Conservation (phyloP, 345 rosid genomes). For the Populus tremula region DNA sequence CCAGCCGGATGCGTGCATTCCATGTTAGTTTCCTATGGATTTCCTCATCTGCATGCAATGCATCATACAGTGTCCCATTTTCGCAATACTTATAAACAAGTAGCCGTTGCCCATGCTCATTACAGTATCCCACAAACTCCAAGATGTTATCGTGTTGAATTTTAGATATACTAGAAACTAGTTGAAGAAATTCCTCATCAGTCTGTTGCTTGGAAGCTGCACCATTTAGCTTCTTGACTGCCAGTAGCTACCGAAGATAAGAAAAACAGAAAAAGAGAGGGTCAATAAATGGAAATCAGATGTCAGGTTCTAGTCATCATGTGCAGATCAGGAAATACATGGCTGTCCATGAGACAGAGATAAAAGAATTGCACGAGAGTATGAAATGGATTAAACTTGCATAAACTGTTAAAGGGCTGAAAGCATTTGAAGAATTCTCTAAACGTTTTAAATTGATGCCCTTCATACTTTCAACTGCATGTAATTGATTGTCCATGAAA, state of each 20-base stretch:
- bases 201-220: conserved; percentile 43
- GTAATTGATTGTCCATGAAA: background rate
- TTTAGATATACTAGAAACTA: conserved; percentile 55
- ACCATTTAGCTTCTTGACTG: conserved; percentile 74
- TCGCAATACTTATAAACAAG: conserved; percentile 66
- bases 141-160: conserved; percentile 63
- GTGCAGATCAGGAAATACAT: background rate
- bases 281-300: background rate
- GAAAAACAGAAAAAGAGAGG: conserved; percentile 10
- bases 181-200: conserved; percentile 56
- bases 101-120: conserved; percentile 68
- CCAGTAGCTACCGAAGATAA: conserved; percentile 46
- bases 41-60: conserved; percentile 63
- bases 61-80: conserved; percentile 73
- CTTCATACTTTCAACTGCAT: background rate
- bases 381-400: background rate
- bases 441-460: background rate
- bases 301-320: background rate
- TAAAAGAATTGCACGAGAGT: background rate
- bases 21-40: conserved; percentile 64
- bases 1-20: conserved; percentile 64
- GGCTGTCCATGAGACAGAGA: background rate
- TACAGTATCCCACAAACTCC: conserved; percentile 80
- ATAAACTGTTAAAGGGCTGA: background rate
- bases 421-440: background rate